Base-by-base conservation (phyloP, 257 asterid genomes). In the Solanum lycopersicoides region DNA sequence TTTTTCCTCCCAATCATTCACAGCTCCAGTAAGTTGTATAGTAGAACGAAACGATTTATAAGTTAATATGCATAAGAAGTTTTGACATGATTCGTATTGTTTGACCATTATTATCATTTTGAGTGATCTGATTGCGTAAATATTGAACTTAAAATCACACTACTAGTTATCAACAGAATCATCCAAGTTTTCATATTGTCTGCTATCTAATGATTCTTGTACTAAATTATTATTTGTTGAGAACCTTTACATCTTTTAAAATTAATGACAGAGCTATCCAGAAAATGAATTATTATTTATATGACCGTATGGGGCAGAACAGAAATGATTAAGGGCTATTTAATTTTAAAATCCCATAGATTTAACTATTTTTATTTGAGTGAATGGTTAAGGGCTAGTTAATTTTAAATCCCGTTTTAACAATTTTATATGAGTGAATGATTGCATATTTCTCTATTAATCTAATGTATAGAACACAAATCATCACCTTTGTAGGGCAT, bases 1-100 rank as follows among this genome's bases (percentile, higher is more conserved):
- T 86, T 18, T 41, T 89, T 50, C 92, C 91, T 56, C 3, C 30
- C 4, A 35, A 90, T 83, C 93, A 94, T 21, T 84, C 89, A 32
- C 77, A 83, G 9, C 88, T 91, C 91, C n/a, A 21, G 32, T 66
- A 6, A 63, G 45, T 53, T 0, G 45, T 3, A 71, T 79, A 45
- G 45, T 77, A 77, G 39, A 77, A 77, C 0, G 21, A n/a, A 74
- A 74, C 6, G 15, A 20, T 37, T 35, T 75, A 6, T 16, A n/a
- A 23, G 21, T 23, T 23, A 23, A 23, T 6, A 23, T 41, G 83
- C 83, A 23, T 75, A 23, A 39, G 23, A 39, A 6, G 0, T 1
- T 1, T 32, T 72, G 16, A 39, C 56, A 6, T 0, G 0, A 39
- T 37, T 23, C 1, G 23, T 76, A 0, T 21, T 18, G 60, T 23